phyloP scores from a whole-genome alignment of 75 land plant genomes.

The Cupressus sempervirens region DNA sequence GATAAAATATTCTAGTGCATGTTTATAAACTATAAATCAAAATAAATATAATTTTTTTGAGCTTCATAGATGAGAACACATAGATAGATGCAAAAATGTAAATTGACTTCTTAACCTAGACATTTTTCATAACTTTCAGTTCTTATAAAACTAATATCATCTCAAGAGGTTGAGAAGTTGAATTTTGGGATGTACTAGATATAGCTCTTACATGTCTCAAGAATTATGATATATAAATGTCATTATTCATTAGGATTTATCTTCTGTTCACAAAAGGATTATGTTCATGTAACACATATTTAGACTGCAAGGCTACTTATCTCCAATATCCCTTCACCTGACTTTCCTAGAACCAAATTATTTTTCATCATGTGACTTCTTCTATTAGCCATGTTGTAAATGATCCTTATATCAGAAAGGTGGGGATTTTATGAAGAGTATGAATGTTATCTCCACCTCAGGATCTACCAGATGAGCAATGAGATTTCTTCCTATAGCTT shows the following conservation, averaged over 20 bases:
- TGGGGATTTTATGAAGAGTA: background rate
- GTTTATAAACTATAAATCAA: no score
- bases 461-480: conserved; percentile 96
- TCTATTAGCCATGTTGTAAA: background rate
- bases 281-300: background rate
- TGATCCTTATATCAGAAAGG: background rate
- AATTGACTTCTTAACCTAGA: background rate
- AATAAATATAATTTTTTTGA: no score
- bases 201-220: background rate
- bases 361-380: background rate
- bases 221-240: background rate
- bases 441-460: conserved; percentile 79
- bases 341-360: background rate
- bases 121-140: background rate
- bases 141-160: background rate
- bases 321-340: background rate
- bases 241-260: background rate
- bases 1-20: no score
- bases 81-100: background rate
- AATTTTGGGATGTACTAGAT: background rate
- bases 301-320: background rate
- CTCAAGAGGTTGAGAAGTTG: background rate
- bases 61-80: background rate
- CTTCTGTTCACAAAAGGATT: background rate
- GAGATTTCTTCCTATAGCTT: conserved; percentile 63